These are phyloP conservation scores for Cichorium intybus DNA, from an alignment of 140 eudicot species.

Conservation along the genomic window DNA sequence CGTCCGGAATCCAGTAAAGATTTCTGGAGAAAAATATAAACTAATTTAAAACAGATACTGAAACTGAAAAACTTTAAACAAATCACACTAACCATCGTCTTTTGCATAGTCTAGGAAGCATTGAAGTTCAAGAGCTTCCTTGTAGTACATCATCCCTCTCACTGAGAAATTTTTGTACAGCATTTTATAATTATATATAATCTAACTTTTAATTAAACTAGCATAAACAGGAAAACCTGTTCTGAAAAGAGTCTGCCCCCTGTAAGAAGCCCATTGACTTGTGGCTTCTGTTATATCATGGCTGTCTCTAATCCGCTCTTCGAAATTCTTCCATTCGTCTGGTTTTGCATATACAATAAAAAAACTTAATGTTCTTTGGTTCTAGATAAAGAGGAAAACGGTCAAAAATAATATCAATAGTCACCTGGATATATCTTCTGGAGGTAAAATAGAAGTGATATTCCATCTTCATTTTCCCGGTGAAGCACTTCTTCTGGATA, in stretches of 20 bases:
- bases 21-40: constrained; percentile 41
- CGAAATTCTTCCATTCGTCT: constrained; percentile 89
- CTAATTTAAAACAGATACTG: constrained; percentile 6
- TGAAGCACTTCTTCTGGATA: constrained; percentile 79
- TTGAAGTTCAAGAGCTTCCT: constrained; percentile 87
- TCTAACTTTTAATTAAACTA: background rate
- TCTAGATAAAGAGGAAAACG: constrained; percentile 3
- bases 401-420: constrained; percentile 13
- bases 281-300: constrained; percentile 47
- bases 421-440: constrained; percentile 96
- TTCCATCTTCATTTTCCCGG: constrained; percentile 91
- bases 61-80: background rate
- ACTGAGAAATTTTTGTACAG: constrained; percentile 42
- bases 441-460: constrained; percentile 81
- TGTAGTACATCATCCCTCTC: constrained; percentile 99
- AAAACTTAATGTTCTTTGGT: background rate
- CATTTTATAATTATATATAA: constrained; percentile 13
- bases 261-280: constrained; percentile 95
- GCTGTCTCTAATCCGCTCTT: constrained; percentile 42
- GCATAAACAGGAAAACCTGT: constrained; percentile 58
- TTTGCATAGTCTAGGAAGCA: constrained; percentile 88
- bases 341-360: constrained; percentile 28
- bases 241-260: constrained; percentile 98
- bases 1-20: constrained; percentile 79
- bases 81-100: constrained; percentile 61